Evolutionary conservation across 169 alveolate species (phyloP).

Genomic region (Neospora caninum): DNA sequence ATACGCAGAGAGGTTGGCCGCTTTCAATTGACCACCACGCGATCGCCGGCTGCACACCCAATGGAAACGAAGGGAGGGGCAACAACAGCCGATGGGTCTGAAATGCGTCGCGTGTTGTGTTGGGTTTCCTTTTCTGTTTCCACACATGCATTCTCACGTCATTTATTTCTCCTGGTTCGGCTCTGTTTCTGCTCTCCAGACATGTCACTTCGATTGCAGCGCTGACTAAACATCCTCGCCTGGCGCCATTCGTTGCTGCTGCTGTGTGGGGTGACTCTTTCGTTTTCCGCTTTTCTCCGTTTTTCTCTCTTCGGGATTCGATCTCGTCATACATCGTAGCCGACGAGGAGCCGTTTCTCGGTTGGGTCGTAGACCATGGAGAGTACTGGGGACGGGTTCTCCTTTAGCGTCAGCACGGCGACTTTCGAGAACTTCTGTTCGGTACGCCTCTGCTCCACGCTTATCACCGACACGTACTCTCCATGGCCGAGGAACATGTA

Average conservation of each 20-base stretch:
- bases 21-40: conserved; percentile 38
- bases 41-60: conserved; percentile 37
- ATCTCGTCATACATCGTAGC: conserved; percentile 27
- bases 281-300: too few species aligned
- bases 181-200: background rate
- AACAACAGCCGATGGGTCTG: too few species aligned
- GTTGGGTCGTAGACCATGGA: background rate
- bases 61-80: background rate
- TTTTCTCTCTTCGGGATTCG: background rate
- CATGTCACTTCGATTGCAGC: too few species aligned
- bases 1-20: conserved; percentile 38
- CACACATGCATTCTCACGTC: background rate
- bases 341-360: conserved; percentile 38
- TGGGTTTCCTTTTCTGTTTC: too few species aligned
- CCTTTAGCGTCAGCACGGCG: conserved; percentile 26
- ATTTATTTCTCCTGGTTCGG: background rate
- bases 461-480: conserved; percentile 27
- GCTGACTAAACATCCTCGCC: too few species aligned
- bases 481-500: conserved; percentile 22
- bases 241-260: too few species aligned
- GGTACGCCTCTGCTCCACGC: conserved; percentile 21
- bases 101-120: too few species aligned
- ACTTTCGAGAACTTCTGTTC: conserved; percentile 24
- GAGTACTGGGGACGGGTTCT: conserved; percentile 1
- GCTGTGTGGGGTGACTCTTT: too few species aligned